Evolutionary conservation across 345 rosid species (phyloP).

Genomic region (Anastatica hierochuntica): DNA sequence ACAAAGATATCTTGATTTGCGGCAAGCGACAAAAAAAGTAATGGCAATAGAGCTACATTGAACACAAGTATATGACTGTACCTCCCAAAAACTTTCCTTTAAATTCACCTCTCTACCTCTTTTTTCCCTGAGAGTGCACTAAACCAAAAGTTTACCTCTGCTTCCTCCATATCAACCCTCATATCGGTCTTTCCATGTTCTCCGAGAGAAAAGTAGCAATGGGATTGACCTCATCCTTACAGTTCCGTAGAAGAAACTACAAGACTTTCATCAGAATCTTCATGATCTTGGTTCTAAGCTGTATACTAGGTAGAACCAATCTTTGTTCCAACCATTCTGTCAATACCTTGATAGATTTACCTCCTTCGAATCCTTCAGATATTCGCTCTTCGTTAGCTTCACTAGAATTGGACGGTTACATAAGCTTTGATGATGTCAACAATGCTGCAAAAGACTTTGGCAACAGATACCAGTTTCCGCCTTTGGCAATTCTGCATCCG

Average conservation of each 20-base stretch:
- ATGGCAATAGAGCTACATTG: too few species aligned
- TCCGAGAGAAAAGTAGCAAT: constrained; percentile 35
- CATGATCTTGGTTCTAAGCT: constrained; percentile 47
- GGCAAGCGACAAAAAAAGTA: constrained; percentile 26
- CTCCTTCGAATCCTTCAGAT: constrained; percentile 14
- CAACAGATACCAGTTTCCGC: constrained; percentile 49
- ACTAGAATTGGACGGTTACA: constrained; percentile 52
- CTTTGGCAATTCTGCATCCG: constrained; percentile 66
- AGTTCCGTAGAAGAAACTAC: constrained; percentile 36
- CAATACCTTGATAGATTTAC: constrained; percentile 19
- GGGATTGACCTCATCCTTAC: constrained; percentile 36
- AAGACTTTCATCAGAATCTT: constrained; percentile 35
- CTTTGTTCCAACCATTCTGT: constrained; percentile 37
- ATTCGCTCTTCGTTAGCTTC: constrained; percentile 29
- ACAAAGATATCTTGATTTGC: not conserved
- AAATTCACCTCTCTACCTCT: constrained; percentile 53
- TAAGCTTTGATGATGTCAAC: constrained; percentile 43
- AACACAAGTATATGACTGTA: constrained; percentile 34
- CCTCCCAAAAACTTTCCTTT: constrained; percentile 48
- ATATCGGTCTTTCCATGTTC: constrained; percentile 14
- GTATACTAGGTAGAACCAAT: constrained; percentile 42
- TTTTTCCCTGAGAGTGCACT: not conserved
- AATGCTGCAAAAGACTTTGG: constrained; percentile 85
- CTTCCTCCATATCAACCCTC: not conserved
- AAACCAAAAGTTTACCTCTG: constrained; percentile 28